Conservation (phyloP, 2,329 filamentous ascomycete genomes). For the Chaetothyriales sp. region DNA sequence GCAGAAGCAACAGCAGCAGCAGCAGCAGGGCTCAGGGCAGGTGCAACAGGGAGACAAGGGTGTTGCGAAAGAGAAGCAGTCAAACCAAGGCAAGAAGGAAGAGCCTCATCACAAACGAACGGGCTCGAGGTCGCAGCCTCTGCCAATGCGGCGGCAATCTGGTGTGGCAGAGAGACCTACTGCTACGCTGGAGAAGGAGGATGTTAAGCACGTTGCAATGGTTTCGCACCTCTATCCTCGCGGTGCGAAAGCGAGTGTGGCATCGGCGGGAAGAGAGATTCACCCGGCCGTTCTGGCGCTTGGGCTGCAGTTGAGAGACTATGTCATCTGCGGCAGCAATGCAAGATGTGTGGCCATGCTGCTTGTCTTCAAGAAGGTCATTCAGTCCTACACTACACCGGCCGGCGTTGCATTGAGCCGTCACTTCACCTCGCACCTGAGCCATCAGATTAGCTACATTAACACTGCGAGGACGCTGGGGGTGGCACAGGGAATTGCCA, state of each 20-base stretch:
- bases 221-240: conserved; percentile 75
- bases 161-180: conserved; percentile 22
- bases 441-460: conserved; percentile 89
- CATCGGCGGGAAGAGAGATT: conserved; percentile 54
- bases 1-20: conserved; percentile 6
- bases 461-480: conserved; percentile 76
- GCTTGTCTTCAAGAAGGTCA: conserved; percentile 84
- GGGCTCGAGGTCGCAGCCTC: conserved; percentile 19
- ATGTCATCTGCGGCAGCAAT: conserved; percentile 78
- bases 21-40: conserved; percentile 17
- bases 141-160: conserved; percentile 20
- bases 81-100: conserved; percentile 17
- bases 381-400: conserved; percentile 84
- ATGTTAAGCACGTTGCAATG: conserved; percentile 52
- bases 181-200: conserved; percentile 22
- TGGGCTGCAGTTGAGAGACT: conserved; percentile 80
- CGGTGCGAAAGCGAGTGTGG: conserved; percentile 52
- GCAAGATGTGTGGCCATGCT: conserved; percentile 77
- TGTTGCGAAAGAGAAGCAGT: conserved; percentile 10
- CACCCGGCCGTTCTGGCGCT: conserved; percentile 74
- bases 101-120: conserved; percentile 23
- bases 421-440: conserved; percentile 83
- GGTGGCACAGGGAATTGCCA: conserved; percentile 93
- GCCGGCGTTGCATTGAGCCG: conserved; percentile 70
- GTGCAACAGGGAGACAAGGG: conserved; percentile 19